Evolutionary conservation across 139 green algal species (phyloP).

Genomic region (Trebouxia sp.): DNA sequence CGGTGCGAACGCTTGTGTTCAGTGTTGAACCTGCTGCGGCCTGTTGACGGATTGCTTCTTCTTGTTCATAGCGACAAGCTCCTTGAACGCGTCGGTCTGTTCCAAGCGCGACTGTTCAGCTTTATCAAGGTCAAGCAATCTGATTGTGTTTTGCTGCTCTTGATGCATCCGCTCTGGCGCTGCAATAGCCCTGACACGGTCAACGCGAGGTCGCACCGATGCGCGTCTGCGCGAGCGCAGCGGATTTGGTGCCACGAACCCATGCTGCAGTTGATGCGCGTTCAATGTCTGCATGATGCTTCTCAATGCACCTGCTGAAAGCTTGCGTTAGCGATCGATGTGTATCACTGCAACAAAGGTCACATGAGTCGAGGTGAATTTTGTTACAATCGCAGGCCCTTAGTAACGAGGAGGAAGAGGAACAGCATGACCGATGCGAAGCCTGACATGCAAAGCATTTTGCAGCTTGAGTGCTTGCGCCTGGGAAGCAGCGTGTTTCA

Average conservation of each 20-base stretch:
- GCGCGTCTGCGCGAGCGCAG: not conserved
- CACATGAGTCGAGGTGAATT: constrained; percentile 10
- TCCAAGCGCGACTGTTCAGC: constrained; percentile 29
- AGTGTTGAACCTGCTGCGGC: constrained; percentile 61
- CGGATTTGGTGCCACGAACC: not conserved
- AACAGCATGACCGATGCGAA: too few relatives aligned
- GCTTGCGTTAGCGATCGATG: not conserved
- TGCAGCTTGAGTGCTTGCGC: too few relatives aligned
- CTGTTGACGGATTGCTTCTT: constrained; percentile 71
- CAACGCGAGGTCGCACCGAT: not conserved
- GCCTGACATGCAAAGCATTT: too few relatives aligned
- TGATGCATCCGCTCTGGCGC: constrained; percentile 17
- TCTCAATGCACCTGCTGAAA: not conserved
- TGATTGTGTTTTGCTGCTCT: constrained; percentile 19
- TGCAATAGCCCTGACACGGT: constrained; percentile 4
- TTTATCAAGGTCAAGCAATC: constrained; percentile 25
- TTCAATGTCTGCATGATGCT: not conserved
- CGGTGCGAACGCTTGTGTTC: too few relatives aligned
- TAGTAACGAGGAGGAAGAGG: too few relatives aligned
- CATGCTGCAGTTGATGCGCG: not conserved
- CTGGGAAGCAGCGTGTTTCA: too few relatives aligned
- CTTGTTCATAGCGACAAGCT: constrained; percentile 57
- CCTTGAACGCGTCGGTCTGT: constrained; percentile 57
- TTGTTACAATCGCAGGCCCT: not conserved
- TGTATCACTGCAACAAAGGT: not conserved